Base-by-base conservation (phyloP, 2,329 filamentous ascomycete species). In the Hymenotorrendiella dingleyae region DNA sequence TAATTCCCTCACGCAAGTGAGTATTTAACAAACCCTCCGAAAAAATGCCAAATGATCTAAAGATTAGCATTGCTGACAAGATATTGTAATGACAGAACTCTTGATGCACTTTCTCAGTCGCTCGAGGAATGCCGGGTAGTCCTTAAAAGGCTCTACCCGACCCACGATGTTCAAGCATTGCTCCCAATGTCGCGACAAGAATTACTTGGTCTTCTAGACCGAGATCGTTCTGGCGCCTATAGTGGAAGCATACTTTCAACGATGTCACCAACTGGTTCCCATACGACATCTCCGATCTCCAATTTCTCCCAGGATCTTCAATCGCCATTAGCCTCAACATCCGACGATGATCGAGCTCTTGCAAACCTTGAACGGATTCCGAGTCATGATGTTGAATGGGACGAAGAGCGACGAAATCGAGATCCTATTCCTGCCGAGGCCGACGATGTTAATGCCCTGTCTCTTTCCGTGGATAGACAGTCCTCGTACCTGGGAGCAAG, bases 1-100 rank as follows among this genome's bases (percentile, higher is more conserved):
- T 86, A 8, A 82, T 87, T 45, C 85, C 86, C 1, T 90, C 86
- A 7, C 76, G 84, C 63, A 89, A 86, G 83, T 84, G 68, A 64
- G 78, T 27, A 12, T n/a, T n/a, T n/a, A n/a, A n/a, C n/a, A n/a
- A n/a, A n/a, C n/a, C n/a, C n/a, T n/a, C n/a, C n/a, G n/a, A n/a
- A n/a, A n/a, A n/a, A n/a, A 39, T 38, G 34, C 39, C n/a, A n/a
- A 17, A 23, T n/a, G 32, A n/a, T 22, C 21, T 23, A 20, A 36
- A 33, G 42, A 30, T 21, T 34, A 7, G 10, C 12, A 7, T n/a
- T 36, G 11, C 56, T 59, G 42, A 61, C 47, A 32, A 36, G 45
- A 40, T 19, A 34, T 16, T 29, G 6, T 19, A 26, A 8, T 10
- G 19, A 27, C 38, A 74, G 69, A 55, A 78, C 76, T 5, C 69